Conservation (phyloP, 306 rosid species). For the Cajanus cajan region DNA sequence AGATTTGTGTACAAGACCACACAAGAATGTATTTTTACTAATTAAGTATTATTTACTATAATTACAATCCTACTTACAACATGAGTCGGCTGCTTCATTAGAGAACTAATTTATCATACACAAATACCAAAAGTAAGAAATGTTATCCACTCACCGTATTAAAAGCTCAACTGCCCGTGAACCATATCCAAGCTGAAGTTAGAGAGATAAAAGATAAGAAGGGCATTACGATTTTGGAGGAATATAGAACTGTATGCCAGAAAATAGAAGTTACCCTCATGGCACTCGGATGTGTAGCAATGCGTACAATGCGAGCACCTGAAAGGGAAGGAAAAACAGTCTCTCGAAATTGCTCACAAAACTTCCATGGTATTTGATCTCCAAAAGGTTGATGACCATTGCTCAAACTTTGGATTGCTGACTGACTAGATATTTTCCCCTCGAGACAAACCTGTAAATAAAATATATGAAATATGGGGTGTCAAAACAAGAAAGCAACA, state of each 20-base stretch:
- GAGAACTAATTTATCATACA: not conserved
- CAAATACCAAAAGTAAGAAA: not conserved
- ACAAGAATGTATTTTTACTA: too few relatives aligned
- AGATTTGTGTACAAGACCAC: too few relatives aligned
- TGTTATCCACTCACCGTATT: not conserved
- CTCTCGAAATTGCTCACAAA: not conserved
- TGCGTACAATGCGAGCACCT: not conserved
- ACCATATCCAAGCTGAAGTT: not conserved
- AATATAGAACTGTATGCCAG: not conserved
- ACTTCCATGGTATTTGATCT: not conserved
- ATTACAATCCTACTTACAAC: too few relatives aligned
- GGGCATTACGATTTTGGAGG: not conserved
- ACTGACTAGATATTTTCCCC: conserved; percentile 80
- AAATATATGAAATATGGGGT: too few relatives aligned
- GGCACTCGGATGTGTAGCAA: not conserved
- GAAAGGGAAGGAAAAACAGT: not conserved
- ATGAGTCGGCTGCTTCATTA: not conserved
- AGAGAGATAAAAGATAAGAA: too few relatives aligned
- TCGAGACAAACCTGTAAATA: conserved; percentile 73
- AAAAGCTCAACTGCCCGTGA: not conserved
- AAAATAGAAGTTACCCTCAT: not conserved
- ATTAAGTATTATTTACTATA: too few relatives aligned
- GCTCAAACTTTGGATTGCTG: conserved; percentile 72
- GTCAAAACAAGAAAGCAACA: too few relatives aligned
- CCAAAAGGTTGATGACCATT: conserved; percentile 37